phyloP scores from a whole-genome alignment of 2,329 filamentous ascomycete species.

The Aspergillus persii region DNA sequence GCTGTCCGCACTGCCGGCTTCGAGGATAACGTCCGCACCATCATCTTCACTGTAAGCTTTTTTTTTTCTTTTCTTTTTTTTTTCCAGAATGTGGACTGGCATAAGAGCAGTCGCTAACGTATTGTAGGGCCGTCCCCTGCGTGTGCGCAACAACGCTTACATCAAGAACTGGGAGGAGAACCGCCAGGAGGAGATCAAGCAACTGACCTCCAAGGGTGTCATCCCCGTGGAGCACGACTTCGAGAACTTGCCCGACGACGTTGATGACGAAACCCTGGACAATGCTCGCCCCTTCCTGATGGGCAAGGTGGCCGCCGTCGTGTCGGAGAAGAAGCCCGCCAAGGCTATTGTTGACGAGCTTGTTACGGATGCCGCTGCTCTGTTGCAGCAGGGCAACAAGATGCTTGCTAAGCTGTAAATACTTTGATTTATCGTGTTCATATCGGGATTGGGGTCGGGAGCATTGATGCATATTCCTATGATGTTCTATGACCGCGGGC shows the following conservation, averaged over 20 bases:
- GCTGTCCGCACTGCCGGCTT: conserved; percentile 87
- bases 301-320: conserved; percentile 93
- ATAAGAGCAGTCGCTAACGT: conserved; percentile 14
- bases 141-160: conserved; percentile 90
- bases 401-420: conserved; percentile 67
- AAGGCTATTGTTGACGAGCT: conserved; percentile 95
- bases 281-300: conserved; percentile 89
- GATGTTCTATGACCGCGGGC: conserved; percentile 1
- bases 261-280: conserved; percentile 84
- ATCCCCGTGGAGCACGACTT: conserved; percentile 94
- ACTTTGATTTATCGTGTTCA: conserved; percentile 4
- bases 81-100: background rate
- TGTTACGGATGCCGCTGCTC: conserved; percentile 73
- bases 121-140: conserved; percentile 72
- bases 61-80: conserved; percentile 5
- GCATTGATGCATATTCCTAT: conserved; percentile 1
- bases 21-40: conserved; percentile 93
- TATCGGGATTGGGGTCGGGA: background rate
- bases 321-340: conserved; percentile 87
- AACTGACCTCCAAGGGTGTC: conserved; percentile 81
- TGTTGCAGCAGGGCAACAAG: conserved; percentile 66
- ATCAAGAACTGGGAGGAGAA: conserved; percentile 96
- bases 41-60: conserved; percentile 78
- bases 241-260: conserved; percentile 71
- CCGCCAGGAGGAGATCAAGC: conserved; percentile 84